Evolutionary conservation across 1,139 yeast genomes (phyloP).

Genomic region (Taphrina betulina): DNA sequence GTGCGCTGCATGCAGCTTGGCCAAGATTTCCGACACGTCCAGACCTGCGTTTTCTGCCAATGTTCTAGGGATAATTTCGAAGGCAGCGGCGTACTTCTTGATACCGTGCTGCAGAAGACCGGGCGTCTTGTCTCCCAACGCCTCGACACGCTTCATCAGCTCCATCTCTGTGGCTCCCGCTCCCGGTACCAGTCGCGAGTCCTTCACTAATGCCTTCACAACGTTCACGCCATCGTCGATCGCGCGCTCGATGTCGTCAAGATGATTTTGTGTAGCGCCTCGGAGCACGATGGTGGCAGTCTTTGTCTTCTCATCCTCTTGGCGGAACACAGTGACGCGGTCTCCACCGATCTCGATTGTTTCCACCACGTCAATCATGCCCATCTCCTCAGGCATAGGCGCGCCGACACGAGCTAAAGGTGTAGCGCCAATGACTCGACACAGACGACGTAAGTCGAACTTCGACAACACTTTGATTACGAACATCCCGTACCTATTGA

Average conservation of each 20-base stretch:
- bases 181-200: constrained; percentile 80
- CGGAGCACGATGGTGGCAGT: constrained; percentile 91
- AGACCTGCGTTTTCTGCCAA: constrained; percentile 93
- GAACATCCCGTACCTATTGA: constrained; percentile 79
- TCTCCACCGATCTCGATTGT: constrained; percentile 96
- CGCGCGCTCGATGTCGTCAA: constrained; percentile 95
- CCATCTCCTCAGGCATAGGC: constrained; percentile 93
- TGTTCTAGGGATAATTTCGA: constrained; percentile 89
- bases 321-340: constrained; percentile 90
- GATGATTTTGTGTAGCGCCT: constrained; percentile 94
- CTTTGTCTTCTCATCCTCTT: constrained; percentile 56
- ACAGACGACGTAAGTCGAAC: constrained; percentile 87
- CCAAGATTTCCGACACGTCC: constrained; percentile 82
- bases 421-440: constrained; percentile 97
- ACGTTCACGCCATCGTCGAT: constrained; percentile 96
- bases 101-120: constrained; percentile 91
- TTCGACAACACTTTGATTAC: constrained; percentile 89
- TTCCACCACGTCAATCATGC: constrained; percentile 80
- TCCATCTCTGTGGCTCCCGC: constrained; percentile 98
- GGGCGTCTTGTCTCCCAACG: constrained; percentile 89
- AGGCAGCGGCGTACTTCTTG: constrained; percentile 89
- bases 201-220: constrained; percentile 82
- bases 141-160: constrained; percentile 71
- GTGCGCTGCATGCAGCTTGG: constrained; percentile 86
- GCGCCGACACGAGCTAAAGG: constrained; percentile 95